Percentiles rank a stretch among this genome's conserved stretches.
Conservation (phyloP, 2,329 filamentous ascomycete species). For the Cercospora sesami region DNA sequence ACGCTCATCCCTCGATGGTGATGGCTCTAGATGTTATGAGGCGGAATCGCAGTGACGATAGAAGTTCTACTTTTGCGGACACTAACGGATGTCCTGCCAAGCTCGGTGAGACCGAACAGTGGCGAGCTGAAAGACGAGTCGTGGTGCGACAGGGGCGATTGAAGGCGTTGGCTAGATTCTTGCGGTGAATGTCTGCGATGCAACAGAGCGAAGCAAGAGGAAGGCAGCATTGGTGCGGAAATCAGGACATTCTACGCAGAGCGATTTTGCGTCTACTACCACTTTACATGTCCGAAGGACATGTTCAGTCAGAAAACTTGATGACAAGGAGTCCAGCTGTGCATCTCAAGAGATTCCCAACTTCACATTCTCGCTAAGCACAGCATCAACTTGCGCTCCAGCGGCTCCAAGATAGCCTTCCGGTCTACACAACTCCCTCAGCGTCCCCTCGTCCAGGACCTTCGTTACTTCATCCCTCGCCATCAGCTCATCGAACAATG, state of each 20-base stretch:
- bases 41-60: background rate
- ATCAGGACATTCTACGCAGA: background rate
- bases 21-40: background rate
- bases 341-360: background rate
- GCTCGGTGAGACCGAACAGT: slow-evolving; percentile 5
- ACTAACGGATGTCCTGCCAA: slow-evolving; percentile 9
- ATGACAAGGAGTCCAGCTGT: background rate
- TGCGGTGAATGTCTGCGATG: background rate
- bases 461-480: slow-evolving; percentile 23
- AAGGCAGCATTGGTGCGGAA: background rate
- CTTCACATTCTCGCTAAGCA: slow-evolving; percentile 6
- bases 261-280: background rate
- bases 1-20: background rate
- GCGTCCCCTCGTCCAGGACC: slow-evolving; percentile 18
- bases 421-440: slow-evolving; percentile 33
- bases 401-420: slow-evolving; percentile 32
- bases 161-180: background rate
- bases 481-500: slow-evolving; percentile 23
- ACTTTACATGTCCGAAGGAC: background rate
- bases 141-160: background rate
- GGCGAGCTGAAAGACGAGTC: slow-evolving; percentile 2
- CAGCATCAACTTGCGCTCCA: slow-evolving; percentile 29
- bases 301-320: background rate
- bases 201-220: background rate
- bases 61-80: background rate